These are phyloP conservation scores for Mallotus repandus DNA, from an alignment of 441 rosid genomes.

Conservation along the genomic window DNA sequence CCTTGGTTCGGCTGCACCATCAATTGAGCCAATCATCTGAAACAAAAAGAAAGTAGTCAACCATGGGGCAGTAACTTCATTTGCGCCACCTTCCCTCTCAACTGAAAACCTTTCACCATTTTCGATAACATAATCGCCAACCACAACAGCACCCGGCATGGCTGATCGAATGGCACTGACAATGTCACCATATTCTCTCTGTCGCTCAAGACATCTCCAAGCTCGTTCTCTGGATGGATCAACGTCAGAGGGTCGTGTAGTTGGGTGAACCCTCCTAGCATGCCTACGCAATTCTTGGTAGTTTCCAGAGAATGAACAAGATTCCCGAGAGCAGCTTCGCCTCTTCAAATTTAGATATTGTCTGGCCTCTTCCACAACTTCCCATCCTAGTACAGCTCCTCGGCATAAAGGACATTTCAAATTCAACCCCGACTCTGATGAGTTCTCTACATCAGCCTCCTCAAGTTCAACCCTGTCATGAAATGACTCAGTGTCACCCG, in stretches of 20 bases:
- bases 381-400: slow-evolving; percentile 78
- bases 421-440: slow-evolving; percentile 29
- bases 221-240: slow-evolving; percentile 86
- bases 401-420: slow-evolving; percentile 87
- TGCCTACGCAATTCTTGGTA: slow-evolving; percentile 84
- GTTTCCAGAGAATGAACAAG: slow-evolving; percentile 68
- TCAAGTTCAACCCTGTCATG: slow-evolving; percentile 43
- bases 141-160: slow-evolving; percentile 87
- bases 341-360: slow-evolving; percentile 68
- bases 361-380: slow-evolving; percentile 67
- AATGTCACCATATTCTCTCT: slow-evolving; percentile 90
- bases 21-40: slow-evolving; percentile 81
- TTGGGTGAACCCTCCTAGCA: slow-evolving; percentile 81
- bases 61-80: slow-evolving; percentile 55
- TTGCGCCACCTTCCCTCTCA: slow-evolving; percentile 51
- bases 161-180: slow-evolving; percentile 86
- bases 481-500: slow-evolving; percentile 39
- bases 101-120: slow-evolving; percentile 68
- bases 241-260: slow-evolving; percentile 72
- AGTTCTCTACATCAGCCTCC: slow-evolving; percentile 40
- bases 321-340: slow-evolving; percentile 84
- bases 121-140: slow-evolving; percentile 92
- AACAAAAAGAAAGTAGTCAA: slow-evolving; percentile 73
- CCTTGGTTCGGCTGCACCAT: slow-evolving; percentile 58
- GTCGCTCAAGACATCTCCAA: slow-evolving; percentile 94